Conservation (phyloP, 495 filamentous ascomycete genomes). For the Thozetella sp. region DNA sequence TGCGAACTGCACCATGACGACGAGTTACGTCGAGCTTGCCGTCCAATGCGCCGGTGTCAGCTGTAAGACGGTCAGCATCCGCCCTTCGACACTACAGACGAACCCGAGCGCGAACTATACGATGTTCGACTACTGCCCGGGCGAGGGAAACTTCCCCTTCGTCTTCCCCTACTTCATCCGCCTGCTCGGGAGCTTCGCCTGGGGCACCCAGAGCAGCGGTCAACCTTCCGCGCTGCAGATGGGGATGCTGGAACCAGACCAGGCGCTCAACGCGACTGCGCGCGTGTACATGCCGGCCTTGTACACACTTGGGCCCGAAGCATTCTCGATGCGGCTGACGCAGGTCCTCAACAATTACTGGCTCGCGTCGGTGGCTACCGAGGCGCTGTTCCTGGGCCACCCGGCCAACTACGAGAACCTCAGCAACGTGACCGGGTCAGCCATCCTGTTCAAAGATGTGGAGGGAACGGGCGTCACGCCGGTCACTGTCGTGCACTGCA, state of each 20-base stretch:
- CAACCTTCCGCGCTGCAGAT: neutral
- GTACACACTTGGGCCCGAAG: neutral
- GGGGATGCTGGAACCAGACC: neutral
- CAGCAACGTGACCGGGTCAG: neutral
- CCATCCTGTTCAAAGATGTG: neutral
- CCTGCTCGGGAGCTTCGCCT: neutral
- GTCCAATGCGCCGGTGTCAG: neutral
- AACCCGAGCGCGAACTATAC: neutral
- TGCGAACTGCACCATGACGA: neutral
- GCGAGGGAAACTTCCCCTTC: neutral
- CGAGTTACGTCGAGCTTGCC: neutral
- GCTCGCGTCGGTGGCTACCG: neutral
- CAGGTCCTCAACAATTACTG: neutral
- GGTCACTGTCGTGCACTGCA: neutral
- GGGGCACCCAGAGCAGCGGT: neutral
- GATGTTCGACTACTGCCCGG: neutral
- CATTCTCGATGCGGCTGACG: neutral
- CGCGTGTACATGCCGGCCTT: neutral
- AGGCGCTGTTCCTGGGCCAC: conserved; percentile 2
- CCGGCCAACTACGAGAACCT: neutral
- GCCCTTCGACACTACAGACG: neutral
- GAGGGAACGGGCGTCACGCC: neutral
- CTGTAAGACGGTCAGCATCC: neutral
- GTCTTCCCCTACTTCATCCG: neutral
- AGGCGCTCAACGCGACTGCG: neutral